Evolutionary conservation across 495 filamentous ascomycete genomes (phyloP).

Genomic region (Neurospora sp.): DNA sequence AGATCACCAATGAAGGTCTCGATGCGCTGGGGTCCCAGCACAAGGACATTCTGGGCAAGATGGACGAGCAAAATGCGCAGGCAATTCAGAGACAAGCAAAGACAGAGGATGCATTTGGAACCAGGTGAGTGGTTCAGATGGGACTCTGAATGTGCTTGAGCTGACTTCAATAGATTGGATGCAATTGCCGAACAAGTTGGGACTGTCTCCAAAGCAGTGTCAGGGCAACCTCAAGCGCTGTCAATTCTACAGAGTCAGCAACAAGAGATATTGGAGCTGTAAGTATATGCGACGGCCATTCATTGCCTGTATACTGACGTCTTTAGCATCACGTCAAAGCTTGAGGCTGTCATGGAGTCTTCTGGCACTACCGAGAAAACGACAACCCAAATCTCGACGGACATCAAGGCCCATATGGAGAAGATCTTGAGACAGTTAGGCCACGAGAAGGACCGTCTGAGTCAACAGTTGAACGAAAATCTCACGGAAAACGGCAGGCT

Average conservation of each 20-base stretch:
- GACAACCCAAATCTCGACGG: constrained; percentile 3
- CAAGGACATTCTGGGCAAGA: constrained; percentile 20
- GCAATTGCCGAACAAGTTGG: constrained; percentile 6
- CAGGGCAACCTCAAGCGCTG: constrained; percentile 5
- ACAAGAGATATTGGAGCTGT: constrained; percentile 2
- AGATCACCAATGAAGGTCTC: constrained; percentile 18
- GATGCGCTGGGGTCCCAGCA: constrained; percentile 19
- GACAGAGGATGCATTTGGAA: neutral
- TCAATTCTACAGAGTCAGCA: constrained; percentile 3
- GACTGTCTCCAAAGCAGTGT: neutral
- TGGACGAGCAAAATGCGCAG: constrained; percentile 12
- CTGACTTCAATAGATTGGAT: constrained; percentile 5
- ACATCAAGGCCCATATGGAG: constrained; percentile 7
- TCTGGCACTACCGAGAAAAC: neutral
- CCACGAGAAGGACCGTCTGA: constrained; percentile 8
- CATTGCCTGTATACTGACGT: neutral
- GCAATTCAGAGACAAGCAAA: constrained; percentile 6
- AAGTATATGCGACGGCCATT: neutral
- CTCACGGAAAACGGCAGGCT: constrained; percentile 15
- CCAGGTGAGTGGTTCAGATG: constrained; percentile 1
- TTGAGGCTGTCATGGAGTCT: constrained; percentile 9
- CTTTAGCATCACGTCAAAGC: constrained; percentile 9
- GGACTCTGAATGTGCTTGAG: neutral
- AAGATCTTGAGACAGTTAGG: constrained; percentile 11
- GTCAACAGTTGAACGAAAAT: constrained; percentile 11